These are phyloP conservation scores for Talaromyces amestolkiae DNA, from an alignment of 2,329 filamentous ascomycete species.

Conservation along the genomic window DNA sequence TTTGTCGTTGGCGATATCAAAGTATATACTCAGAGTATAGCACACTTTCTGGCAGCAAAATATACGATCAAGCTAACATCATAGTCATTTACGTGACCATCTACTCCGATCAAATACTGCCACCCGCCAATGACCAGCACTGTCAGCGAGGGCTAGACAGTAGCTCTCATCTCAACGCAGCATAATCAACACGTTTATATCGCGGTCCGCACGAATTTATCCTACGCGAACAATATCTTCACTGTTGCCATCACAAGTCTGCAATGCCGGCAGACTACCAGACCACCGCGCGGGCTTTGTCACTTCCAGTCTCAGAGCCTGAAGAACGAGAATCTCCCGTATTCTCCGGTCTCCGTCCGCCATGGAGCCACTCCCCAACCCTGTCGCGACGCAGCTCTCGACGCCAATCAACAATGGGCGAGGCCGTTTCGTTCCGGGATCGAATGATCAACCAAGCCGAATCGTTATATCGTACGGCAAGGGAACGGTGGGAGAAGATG, in stretches of 20 bases:
- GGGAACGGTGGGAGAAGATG: conserved; percentile 40
- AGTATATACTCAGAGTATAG: not conserved
- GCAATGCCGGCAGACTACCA: conserved; percentile 51
- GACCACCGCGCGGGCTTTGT: conserved; percentile 53
- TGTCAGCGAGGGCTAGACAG: conserved; percentile 15
- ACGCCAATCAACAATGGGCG: conserved; percentile 25
- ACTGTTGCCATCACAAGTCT: not conserved
- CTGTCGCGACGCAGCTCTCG: conserved; percentile 42
- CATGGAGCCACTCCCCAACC: conserved; percentile 51
- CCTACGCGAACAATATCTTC: not conserved
- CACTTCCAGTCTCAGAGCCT: conserved; percentile 47
- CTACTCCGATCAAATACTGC: not conserved
- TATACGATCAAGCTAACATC: not conserved
- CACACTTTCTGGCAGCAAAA: not conserved
- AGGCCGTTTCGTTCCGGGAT: conserved; percentile 36
- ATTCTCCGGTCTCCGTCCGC: conserved; percentile 43
- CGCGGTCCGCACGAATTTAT: too few species aligned
- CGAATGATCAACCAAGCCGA: conserved; percentile 39
- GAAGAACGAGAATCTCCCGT: conserved; percentile 48
- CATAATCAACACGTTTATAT: too few species aligned
- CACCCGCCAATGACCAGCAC: conserved; percentile 13
- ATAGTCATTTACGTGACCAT: not conserved
- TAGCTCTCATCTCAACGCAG: conserved; percentile 11
- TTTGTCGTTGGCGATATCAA: not conserved
- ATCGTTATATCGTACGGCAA: conserved; percentile 33